Conservation (phyloP, 371 early-diverging fungal genomes). For the Rhizopus arrhizus region DNA sequence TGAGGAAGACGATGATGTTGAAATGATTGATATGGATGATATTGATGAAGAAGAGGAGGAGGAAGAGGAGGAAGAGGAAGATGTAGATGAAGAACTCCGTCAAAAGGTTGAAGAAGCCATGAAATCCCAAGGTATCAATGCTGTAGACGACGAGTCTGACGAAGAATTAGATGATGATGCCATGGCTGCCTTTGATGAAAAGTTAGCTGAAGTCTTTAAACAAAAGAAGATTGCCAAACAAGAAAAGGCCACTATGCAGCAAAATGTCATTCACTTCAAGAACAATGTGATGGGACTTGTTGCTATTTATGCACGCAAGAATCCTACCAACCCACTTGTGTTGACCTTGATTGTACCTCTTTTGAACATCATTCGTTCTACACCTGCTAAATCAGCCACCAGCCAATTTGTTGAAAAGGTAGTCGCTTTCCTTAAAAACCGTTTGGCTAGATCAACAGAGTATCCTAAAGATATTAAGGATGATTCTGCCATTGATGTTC, state of each 20-base stretch:
- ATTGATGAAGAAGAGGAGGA: conserved; percentile 31
- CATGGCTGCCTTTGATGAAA: conserved; percentile 91
- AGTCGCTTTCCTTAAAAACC: conserved; percentile 60
- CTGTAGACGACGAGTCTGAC: conserved; percentile 58
- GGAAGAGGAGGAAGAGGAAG: conserved; percentile 38
- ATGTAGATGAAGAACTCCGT: conserved; percentile 71
- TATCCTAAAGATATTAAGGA: conserved; percentile 56
- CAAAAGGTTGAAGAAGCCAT: conserved; percentile 69
- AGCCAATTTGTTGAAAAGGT: conserved; percentile 74
- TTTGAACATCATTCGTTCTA: conserved; percentile 61
- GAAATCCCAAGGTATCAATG: conserved; percentile 54
- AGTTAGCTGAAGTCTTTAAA: conserved; percentile 89
- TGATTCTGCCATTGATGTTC: conserved; percentile 58
- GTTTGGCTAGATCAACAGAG: conserved; percentile 64
- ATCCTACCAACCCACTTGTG: conserved; percentile 72
- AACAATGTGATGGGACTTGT: conserved; percentile 84
- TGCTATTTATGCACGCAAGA: conserved; percentile 73
- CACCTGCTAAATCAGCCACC: conserved; percentile 55
- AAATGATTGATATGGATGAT: conserved; percentile 37
- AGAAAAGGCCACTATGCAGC: conserved; percentile 65
- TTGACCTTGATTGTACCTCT: conserved; percentile 71
- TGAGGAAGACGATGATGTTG: conserved; percentile 60
- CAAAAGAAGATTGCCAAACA: conserved; percentile 72
- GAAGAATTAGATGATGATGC: conserved; percentile 84
- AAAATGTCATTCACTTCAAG: conserved; percentile 84